Conservation (phyloP, 2,329 filamentous ascomycete species). For the Colletotrichum abscissum region DNA sequence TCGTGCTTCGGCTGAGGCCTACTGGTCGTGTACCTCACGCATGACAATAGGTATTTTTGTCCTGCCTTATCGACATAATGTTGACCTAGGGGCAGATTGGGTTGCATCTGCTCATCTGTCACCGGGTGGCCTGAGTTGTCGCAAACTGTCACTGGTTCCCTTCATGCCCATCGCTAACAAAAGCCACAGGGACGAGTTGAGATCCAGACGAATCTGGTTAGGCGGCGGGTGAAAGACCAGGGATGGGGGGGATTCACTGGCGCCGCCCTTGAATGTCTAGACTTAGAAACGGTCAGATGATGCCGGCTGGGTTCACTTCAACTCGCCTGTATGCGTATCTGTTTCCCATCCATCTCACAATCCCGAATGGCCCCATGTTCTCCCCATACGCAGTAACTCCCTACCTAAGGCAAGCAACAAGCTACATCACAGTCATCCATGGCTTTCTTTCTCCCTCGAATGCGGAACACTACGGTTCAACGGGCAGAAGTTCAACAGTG, state of each 20-base stretch:
- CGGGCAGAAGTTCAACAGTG: not conserved
- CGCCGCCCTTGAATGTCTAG: constrained; percentile 8
- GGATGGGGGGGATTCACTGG: not conserved
- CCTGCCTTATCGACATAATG: not conserved
- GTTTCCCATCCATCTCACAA: constrained; percentile 5
- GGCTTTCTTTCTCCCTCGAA: not conserved
- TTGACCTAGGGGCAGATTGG: not conserved
- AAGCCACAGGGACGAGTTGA: not conserved
- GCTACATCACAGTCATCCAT: not conserved
- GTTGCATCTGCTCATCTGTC: not conserved
- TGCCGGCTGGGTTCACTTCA: constrained; percentile 9
- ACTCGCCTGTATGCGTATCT: not conserved
- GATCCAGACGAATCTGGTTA: not conserved
- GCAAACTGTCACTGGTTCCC: constrained; percentile 1
- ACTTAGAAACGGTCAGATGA: constrained; percentile 24
- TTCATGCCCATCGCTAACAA: not conserved
- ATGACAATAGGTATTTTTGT: not conserved
- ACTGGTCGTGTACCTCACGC: not conserved
- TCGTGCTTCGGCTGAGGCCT: not conserved
- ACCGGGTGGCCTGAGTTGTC: not conserved
- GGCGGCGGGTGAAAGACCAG: not conserved
- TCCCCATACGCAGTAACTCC: not conserved
- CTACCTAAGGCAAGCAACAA: not conserved
- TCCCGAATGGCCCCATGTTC: constrained; percentile 8
- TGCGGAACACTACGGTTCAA: constrained; percentile 7